These are phyloP conservation scores for Bipolaris victoriae DNA, from an alignment of 2,329 filamentous ascomycete genomes.

Conservation along the genomic window DNA sequence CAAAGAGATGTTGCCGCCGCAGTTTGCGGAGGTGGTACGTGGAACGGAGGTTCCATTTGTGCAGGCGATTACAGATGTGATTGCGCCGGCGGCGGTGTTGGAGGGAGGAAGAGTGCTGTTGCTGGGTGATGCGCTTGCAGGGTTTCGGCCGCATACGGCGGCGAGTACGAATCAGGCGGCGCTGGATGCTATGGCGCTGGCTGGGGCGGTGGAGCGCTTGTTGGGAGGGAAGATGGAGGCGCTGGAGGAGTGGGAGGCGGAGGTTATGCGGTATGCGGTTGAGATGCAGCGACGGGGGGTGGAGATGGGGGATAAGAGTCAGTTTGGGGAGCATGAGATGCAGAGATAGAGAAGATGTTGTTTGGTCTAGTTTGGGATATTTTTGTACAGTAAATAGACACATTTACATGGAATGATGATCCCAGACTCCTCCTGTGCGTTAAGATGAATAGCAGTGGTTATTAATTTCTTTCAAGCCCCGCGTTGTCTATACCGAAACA, in stretches of 20 bases:
- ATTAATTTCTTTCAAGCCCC: too few relatives aligned
- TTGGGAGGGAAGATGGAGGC: constrained; percentile 40
- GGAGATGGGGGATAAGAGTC: constrained; percentile 22
- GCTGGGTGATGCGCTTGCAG: constrained; percentile 55
- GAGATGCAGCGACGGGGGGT: constrained; percentile 21
- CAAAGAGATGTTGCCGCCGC: constrained; percentile 40
- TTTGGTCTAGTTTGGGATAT: too few relatives aligned
- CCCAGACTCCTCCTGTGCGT: too few relatives aligned
- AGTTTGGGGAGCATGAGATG: constrained; percentile 20
- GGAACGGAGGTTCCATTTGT: constrained; percentile 53
- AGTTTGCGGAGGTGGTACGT: constrained; percentile 49
- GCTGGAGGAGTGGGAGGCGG: constrained; percentile 41
- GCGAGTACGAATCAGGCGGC: constrained; percentile 55
- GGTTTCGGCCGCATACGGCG: constrained; percentile 54
- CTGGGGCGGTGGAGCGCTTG: constrained; percentile 33
- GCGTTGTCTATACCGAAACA: too few relatives aligned
- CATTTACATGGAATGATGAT: too few relatives aligned
- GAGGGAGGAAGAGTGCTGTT: constrained; percentile 51
- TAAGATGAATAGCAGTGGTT: too few relatives aligned
- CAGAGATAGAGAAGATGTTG: constrained; percentile 1
- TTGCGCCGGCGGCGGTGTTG: constrained; percentile 44
- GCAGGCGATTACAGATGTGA: constrained; percentile 53
- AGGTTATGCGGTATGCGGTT: constrained; percentile 22
- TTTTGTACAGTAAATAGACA: too few relatives aligned
- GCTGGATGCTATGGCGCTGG: constrained; percentile 48